Evolutionary conservation across 352 stramenopile genomes (phyloP).

Genomic region (Phytopythium delawarense): DNA sequence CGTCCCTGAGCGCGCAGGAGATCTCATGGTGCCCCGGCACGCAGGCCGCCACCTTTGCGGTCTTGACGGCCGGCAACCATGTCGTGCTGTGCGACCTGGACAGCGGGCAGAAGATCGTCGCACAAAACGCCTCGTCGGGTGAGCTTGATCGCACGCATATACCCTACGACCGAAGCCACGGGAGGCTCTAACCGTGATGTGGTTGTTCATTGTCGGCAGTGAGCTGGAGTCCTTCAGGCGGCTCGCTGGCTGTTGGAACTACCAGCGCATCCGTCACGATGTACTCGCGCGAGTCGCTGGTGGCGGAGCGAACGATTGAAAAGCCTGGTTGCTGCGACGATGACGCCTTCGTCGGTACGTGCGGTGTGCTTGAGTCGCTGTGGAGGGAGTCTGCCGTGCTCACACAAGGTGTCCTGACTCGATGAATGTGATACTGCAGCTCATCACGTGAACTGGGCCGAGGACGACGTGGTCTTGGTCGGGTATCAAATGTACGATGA

Average conservation of each 20-base stretch:
- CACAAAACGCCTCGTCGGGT: slow-evolving; percentile 24
- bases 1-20: slow-evolving; percentile 34
- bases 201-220: slow-evolving; percentile 15
- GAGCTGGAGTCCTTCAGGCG: slow-evolving; percentile 43
- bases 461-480: slow-evolving; percentile 58
- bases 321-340: slow-evolving; percentile 32
- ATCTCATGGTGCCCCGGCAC: slow-evolving; percentile 41
- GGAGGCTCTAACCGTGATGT: not conserved
- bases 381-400: not conserved
- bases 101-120: slow-evolving; percentile 17
- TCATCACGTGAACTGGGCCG: slow-evolving; percentile 73
- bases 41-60: slow-evolving; percentile 20
- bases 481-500: slow-evolving; percentile 54
- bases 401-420: not conserved
- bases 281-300: slow-evolving; percentile 23
- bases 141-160: not conserved
- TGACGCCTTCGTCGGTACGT: slow-evolving; percentile 28
- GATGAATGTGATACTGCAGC: slow-evolving; percentile 12
- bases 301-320: slow-evolving; percentile 27
- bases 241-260: slow-evolving; percentile 41
- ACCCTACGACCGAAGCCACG: not conserved
- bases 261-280: slow-evolving; percentile 30
- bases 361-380: not conserved
- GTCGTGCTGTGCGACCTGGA: slow-evolving; percentile 36
- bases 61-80: slow-evolving; percentile 38